phyloP scores from a whole-genome alignment of 75 land plant genomes.

The Ceratopteris richardii region DNA sequence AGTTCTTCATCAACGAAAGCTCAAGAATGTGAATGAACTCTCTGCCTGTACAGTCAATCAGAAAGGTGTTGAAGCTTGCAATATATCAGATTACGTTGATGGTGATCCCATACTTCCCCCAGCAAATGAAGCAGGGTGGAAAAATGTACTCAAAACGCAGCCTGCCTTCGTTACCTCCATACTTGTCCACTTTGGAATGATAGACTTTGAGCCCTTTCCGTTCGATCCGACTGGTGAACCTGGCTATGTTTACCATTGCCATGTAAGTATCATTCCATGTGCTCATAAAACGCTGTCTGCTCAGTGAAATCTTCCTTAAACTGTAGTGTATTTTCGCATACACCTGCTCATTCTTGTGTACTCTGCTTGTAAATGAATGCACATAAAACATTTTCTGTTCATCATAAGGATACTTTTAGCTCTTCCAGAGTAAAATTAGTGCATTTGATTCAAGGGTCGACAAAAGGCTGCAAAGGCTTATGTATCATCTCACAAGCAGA shows the following conservation, averaged over 20 bases:
- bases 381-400: not conserved
- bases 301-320: not conserved
- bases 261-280: too few relatives aligned
- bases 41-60: constrained; percentile 24
- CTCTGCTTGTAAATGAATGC: not conserved
- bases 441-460: too few relatives aligned
- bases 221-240: constrained; percentile 52
- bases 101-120: constrained; percentile 16
- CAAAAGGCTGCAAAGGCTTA: too few relatives aligned
- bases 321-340: not conserved
- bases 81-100: constrained; percentile 25
- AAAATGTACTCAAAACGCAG: too few relatives aligned
- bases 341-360: not conserved
- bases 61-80: constrained; percentile 40
- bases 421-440: too few relatives aligned
- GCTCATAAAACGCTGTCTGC: not conserved
- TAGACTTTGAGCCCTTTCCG: too few relatives aligned
- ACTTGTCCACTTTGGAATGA: constrained; percentile 32
- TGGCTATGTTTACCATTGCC: constrained; percentile 85
- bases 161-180: constrained; percentile 51
- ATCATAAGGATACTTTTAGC: too few relatives aligned
- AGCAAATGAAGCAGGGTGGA: constrained; percentile 43
- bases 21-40: not conserved
- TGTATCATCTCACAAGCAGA: too few relatives aligned
- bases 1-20: constrained; percentile 32